phyloP scores from a whole-genome alignment of 768 basidiomycete genomes.

The Boletus rubroflammeus region DNA sequence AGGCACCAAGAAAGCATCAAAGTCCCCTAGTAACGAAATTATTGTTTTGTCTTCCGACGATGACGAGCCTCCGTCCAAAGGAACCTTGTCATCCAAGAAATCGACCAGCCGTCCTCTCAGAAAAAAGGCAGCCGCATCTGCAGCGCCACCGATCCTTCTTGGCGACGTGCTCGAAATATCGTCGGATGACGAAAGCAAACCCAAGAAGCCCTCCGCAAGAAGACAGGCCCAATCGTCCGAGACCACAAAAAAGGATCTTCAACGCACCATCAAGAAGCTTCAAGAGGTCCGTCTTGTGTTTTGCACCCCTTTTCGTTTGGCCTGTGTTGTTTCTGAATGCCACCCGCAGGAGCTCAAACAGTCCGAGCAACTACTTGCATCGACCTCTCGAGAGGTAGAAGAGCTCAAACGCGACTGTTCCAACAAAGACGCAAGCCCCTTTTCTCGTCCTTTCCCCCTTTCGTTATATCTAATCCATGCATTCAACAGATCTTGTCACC shows the following conservation, averaged over 20 bases:
- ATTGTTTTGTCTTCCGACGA: constrained; percentile 36
- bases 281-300: constrained; percentile 37
- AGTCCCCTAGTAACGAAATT: constrained; percentile 21
- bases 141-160: constrained; percentile 7
- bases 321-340: neutral
- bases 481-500: constrained; percentile 36
- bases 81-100: constrained; percentile 12
- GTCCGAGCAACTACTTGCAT: constrained; percentile 4
- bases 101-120: constrained; percentile 4
- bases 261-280: constrained; percentile 40
- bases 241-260: constrained; percentile 23
- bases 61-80: constrained; percentile 24
- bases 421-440: constrained; percentile 5
- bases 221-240: constrained; percentile 20
- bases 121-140: constrained; percentile 19
- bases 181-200: constrained; percentile 46
- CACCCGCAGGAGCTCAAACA: constrained; percentile 20
- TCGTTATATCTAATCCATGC: neutral
- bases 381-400: constrained; percentile 14
- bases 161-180: constrained; percentile 54
- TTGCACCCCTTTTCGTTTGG: neutral
- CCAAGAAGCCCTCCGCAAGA: constrained; percentile 6
- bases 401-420: constrained; percentile 19
- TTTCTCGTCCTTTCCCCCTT: neutral
- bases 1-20: constrained; percentile 15